Percentiles rank a stretch among this genome's conserved stretches.
These are phyloP conservation scores for Hibiscus trionum DNA, from an alignment of 345 rosid genomes.

Conservation along the genomic window DNA sequence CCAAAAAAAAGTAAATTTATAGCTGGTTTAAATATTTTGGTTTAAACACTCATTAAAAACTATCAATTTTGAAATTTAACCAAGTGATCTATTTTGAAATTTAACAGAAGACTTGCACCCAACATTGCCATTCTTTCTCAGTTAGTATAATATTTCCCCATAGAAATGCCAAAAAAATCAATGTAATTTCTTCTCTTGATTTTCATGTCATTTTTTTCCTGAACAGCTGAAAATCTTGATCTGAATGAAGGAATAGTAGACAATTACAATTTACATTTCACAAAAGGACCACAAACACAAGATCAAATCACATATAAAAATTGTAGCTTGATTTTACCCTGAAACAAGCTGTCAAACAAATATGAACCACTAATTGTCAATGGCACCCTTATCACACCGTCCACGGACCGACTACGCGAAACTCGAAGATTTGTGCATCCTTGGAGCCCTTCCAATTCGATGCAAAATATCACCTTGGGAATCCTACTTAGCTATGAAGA, in stretches of 20 bases:
- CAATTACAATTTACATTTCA: slow-evolving; percentile 26
- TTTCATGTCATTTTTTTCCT: background rate
- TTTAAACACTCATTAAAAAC: no score
- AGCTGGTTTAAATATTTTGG: no score
- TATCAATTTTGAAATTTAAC: no score
- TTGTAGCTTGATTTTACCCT: slow-evolving; percentile 17
- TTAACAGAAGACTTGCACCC: background rate
- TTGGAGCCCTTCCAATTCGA: background rate
- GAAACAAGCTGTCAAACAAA: slow-evolving; percentile 21
- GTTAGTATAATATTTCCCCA: background rate
- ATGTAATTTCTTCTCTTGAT: slow-evolving; percentile 3
- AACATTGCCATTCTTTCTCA: background rate
- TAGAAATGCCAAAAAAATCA: background rate
- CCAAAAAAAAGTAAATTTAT: no score
- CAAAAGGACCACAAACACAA: slow-evolving; percentile 13
- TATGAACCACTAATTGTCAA: background rate
- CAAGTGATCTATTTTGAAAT: no score
- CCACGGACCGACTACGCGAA: slow-evolving; percentile 9
- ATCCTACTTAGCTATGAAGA: background rate
- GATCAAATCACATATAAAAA: slow-evolving; percentile 22
- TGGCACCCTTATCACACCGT: slow-evolving; percentile 7
- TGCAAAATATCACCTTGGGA: slow-evolving; percentile 5
- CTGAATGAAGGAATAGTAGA: background rate
- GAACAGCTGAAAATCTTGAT: background rate
- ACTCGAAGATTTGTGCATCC: slow-evolving; percentile 3